Evolutionary conservation across 129 eudicot species (phyloP), one percentile per base, ranked within the genome.

Genomic region (Artemisia annua): DNA sequence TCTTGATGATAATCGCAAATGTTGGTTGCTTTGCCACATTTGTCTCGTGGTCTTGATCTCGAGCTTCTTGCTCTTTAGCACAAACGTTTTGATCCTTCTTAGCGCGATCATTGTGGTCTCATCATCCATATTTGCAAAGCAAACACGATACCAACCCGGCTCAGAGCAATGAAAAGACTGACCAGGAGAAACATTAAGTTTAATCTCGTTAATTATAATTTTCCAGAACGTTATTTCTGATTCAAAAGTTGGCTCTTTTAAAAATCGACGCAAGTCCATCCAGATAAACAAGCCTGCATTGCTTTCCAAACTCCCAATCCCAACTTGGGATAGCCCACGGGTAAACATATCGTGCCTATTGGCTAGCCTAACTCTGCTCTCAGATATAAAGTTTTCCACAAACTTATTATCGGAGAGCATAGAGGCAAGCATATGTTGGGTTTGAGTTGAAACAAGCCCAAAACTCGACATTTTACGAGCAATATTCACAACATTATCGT

Each of bases 381-480:
- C 81, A 1, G 69, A 73, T 7, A 88, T 46, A 43, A 70, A 88
- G 10, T 73, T 75, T 15, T 85, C 77, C 1, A 79, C 64, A 3
- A 88, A 88, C 16, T 44, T 58, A 46, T 80, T 72, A 19, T 88
- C 93, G 0, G 84, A 85, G 4, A 87, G 74, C 89, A 87, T 87
- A 1, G 83, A 44, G 14, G 84, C 85, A 5, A 88, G 65, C 48
- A 88, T 59, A 22, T 58, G 80, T 51, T 88, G 94, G 3, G 94
- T 88, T 67, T 85, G 94, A 2, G 94, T 70, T 14, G 94, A 88
- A 52, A 88, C 85, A 0, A 85, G 80, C 24, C 87, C 85, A 11
- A 88, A 88, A 30, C 90, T 88, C 5, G 94, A 85, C 90, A 88
- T 85, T 67, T 81, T 88, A 28, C 90, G 66, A 0, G 90, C 90